phyloP scores from a whole-genome alignment of 2,329 filamentous ascomycete species.

The Cadophora luteo-olivacea region DNA sequence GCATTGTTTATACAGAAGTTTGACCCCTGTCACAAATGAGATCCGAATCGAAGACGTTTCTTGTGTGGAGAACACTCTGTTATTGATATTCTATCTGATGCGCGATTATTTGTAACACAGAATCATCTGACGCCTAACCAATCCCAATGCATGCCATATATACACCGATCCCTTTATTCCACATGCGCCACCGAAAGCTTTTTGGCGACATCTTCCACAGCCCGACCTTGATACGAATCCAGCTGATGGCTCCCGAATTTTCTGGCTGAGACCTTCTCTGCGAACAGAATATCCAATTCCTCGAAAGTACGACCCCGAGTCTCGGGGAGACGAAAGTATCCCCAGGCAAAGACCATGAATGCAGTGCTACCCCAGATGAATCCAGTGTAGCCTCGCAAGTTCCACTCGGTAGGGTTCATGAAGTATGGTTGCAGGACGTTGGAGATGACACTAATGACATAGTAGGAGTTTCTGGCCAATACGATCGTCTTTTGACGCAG shows the following conservation, averaged over 20 bases:
- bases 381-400: slow-evolving; percentile 2
- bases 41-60: no score
- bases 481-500: slow-evolving; percentile 15
- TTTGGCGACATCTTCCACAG: slow-evolving; percentile 15
- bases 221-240: slow-evolving; percentile 43
- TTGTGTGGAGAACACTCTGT: no score
- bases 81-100: background rate
- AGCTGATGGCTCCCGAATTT: slow-evolving; percentile 36
- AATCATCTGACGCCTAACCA: background rate
- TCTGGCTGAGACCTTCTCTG: background rate
- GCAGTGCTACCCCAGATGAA: slow-evolving; percentile 15
- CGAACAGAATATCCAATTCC: slow-evolving; percentile 10
- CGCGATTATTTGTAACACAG: background rate
- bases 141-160: background rate
- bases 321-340: slow-evolving; percentile 14
- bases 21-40: no score
- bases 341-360: slow-evolving; percentile 1
- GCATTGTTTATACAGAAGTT: no score
- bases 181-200: slow-evolving; percentile 16
- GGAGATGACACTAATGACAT: background rate
- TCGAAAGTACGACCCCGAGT: background rate
- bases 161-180: background rate
- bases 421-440: slow-evolving; percentile 39
- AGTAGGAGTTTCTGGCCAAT: slow-evolving; percentile 7
- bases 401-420: slow-evolving; percentile 15